Percentiles rank a stretch among this genome's conserved stretches.
Conservation (phyloP, 768 basidiomycete species). For the Lactifluus subvellereus region DNA sequence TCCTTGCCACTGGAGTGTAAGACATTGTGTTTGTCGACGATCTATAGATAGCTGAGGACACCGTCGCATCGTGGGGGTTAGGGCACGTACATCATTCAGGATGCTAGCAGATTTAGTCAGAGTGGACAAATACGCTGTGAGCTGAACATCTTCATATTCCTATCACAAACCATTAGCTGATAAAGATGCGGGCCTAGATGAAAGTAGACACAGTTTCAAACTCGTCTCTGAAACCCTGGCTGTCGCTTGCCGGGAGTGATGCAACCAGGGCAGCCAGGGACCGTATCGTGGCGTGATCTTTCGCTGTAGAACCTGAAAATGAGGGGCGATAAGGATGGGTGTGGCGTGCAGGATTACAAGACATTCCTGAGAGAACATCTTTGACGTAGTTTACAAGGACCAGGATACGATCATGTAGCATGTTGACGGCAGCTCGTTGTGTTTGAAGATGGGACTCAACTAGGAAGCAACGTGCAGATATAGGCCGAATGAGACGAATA, state of each 20-base stretch:
- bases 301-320: slow-evolving; percentile 55
- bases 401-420: slow-evolving; percentile 89
- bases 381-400: slow-evolving; percentile 84
- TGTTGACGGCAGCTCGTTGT: slow-evolving; percentile 91
- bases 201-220: slow-evolving; percentile 66
- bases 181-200: background rate
- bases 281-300: slow-evolving; percentile 77
- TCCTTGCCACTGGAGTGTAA: slow-evolving; percentile 51
- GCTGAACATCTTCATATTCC: slow-evolving; percentile 95
- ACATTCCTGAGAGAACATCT: slow-evolving; percentile 65
- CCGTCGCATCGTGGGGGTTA: slow-evolving; percentile 10
- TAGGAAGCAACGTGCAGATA: slow-evolving; percentile 31
- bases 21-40: slow-evolving; percentile 74
- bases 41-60: slow-evolving; percentile 35
- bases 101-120: slow-evolving; percentile 85
- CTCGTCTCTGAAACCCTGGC: slow-evolving; percentile 77
- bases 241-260: slow-evolving; percentile 82
- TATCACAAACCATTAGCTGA: slow-evolving; percentile 31
- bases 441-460: slow-evolving; percentile 89
- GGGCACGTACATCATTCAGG: slow-evolving; percentile 73
- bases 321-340: slow-evolving; percentile 3
- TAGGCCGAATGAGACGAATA: background rate
- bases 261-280: slow-evolving; percentile 82
- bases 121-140: slow-evolving; percentile 82
- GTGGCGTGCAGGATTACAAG: background rate